Percentiles rank a stretch among this genome's conserved stretches.
Evolutionary conservation across 495 filamentous ascomycete species (phyloP).

Genomic region (Lophiostoma macrostomum): DNA sequence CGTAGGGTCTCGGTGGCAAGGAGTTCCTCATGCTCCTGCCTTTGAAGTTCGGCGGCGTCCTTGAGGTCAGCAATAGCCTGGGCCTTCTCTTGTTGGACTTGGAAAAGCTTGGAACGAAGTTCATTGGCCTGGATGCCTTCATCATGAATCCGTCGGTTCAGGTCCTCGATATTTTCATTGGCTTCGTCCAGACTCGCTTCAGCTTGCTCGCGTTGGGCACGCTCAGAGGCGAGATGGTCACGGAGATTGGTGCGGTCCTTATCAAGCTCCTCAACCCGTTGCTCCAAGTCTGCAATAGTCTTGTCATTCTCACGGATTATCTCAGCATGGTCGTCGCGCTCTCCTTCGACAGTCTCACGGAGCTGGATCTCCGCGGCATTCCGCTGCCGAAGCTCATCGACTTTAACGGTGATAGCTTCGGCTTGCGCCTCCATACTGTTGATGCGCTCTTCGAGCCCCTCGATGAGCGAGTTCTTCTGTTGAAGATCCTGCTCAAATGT

Average conservation of each 20-base stretch:
- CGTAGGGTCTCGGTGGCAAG: constrained; percentile 13
- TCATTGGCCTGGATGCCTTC: constrained; percentile 40
- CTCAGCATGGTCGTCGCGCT: too few relatives aligned
- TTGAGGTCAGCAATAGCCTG: constrained; percentile 29
- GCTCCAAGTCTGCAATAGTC: too few relatives aligned
- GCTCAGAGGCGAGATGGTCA: constrained; percentile 29
- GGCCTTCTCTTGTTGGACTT: constrained; percentile 36
- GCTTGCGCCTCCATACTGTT: neutral
- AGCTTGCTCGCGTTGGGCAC: constrained; percentile 36
- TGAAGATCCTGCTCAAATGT: constrained; percentile 24
- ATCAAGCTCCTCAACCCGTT: constrained; percentile 26
- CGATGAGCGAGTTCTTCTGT: constrained; percentile 28
- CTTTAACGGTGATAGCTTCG: constrained; percentile 9
- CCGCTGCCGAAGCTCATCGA: constrained; percentile 24
- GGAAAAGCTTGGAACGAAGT: constrained; percentile 40
- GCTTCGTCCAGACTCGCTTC: constrained; percentile 36
- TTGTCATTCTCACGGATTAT: too few relatives aligned
- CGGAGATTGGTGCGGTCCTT: constrained; percentile 12
- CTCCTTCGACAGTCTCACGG: too few relatives aligned
- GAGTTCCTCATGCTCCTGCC: constrained; percentile 5
- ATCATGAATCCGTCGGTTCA: constrained; percentile 32
- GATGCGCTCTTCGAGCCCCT: constrained; percentile 29
- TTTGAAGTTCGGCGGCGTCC: constrained; percentile 18
- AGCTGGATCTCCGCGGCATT: too few relatives aligned
- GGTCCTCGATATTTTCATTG: constrained; percentile 29